A percentile compares a stretch with the other conserved stretches of the same genome.
phyloP scores from a whole-genome alignment of 164 flowering plant species.

The Tetracentron sinense region DNA sequence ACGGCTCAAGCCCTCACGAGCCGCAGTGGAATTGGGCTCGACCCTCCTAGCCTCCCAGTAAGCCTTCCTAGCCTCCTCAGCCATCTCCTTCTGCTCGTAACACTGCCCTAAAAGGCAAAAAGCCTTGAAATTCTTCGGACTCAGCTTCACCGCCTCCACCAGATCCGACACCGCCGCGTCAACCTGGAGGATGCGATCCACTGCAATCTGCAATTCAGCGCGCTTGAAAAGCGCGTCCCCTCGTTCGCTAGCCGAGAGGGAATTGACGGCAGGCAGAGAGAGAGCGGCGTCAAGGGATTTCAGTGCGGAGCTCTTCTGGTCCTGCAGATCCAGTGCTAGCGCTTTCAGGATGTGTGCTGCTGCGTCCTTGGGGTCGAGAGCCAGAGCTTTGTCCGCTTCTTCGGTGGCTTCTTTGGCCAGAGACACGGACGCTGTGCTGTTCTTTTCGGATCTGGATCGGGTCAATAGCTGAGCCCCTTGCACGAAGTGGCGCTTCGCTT shows the following conservation, averaged over 20 bases:
- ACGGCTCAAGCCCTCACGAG: slow-evolving; percentile 45
- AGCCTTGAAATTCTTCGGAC: slow-evolving; percentile 42
- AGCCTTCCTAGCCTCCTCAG: slow-evolving; percentile 55
- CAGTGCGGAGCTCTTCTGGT: slow-evolving; percentile 58
- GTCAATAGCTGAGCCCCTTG: slow-evolving; percentile 74
- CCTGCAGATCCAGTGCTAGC: slow-evolving; percentile 61
- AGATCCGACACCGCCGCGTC: slow-evolving; percentile 66
- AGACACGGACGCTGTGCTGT: slow-evolving; percentile 25
- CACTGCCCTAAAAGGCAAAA: slow-evolving; percentile 64
- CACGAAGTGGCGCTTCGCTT: slow-evolving; percentile 87
- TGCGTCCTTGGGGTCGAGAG: slow-evolving; percentile 75
- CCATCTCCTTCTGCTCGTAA: slow-evolving; percentile 59
- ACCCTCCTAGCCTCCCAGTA: slow-evolving; percentile 43
- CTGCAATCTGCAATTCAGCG: slow-evolving; percentile 58
- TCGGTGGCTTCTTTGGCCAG: slow-evolving; percentile 49
- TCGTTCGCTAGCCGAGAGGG: slow-evolving; percentile 44
- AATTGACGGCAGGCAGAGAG: slow-evolving; percentile 52
- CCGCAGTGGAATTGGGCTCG: slow-evolving; percentile 29
- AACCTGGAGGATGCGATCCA: slow-evolving; percentile 35
- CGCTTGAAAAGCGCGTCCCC: slow-evolving; percentile 74
- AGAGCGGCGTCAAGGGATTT: slow-evolving; percentile 64
- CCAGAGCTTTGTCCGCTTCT: slow-evolving; percentile 67
- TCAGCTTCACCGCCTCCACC: slow-evolving; percentile 47
- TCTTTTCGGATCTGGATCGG: slow-evolving; percentile 47
- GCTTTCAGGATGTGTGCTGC: slow-evolving; percentile 81